Conservation (phyloP, 2,329 filamentous ascomycete species). For the Beauveria bassiana region DNA sequence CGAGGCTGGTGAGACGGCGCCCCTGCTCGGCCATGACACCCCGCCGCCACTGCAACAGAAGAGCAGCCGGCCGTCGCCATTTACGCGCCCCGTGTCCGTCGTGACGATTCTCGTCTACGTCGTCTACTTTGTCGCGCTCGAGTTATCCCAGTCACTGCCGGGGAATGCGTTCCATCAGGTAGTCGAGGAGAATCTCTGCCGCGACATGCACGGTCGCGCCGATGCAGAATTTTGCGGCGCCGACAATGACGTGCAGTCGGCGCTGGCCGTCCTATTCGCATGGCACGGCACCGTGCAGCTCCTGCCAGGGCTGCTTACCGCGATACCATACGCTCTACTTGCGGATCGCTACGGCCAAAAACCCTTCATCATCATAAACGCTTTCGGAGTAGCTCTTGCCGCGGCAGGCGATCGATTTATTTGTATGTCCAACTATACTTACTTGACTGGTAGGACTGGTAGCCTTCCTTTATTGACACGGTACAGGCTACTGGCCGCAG, state of each 20-base stretch:
- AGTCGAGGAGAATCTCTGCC: constrained; percentile 1
- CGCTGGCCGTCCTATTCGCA: neutral
- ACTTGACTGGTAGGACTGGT: neutral
- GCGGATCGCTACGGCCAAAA: neutral
- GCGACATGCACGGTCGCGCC: neutral
- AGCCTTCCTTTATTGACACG: neutral
- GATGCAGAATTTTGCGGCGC: neutral
- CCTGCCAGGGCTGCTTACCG: neutral
- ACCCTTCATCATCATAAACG: neutral
- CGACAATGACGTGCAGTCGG: neutral
- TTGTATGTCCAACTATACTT: neutral
- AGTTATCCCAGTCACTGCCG: neutral
- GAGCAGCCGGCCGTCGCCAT: neutral
- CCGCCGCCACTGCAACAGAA: neutral
- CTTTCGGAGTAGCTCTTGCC: neutral
- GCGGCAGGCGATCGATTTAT: neutral
- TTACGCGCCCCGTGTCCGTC: neutral
- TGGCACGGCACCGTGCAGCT: neutral
- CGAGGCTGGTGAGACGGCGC: neutral
- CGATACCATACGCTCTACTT: neutral
- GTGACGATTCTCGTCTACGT: neutral
- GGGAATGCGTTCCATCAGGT: neutral
- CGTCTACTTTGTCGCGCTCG: neutral
- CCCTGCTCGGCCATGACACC: neutral
- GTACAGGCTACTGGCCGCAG: neutral